Evolutionary conservation across 352 stramenopile genomes (phyloP).

Genomic region (Pythium aquatile): DNA sequence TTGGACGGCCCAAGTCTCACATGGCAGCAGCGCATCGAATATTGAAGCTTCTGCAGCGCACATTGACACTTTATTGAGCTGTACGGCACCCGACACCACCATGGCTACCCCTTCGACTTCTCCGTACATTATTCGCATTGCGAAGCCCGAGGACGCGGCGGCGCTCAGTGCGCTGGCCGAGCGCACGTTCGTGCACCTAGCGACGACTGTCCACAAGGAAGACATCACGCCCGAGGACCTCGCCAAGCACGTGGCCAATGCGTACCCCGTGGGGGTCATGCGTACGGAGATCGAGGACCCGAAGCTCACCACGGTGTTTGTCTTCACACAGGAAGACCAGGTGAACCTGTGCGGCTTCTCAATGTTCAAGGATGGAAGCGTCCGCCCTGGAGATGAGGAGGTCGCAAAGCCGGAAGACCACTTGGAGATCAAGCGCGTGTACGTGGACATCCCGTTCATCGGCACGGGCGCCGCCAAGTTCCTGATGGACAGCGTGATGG

Average conservation of each 20-base stretch:
- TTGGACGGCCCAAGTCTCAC: background rate
- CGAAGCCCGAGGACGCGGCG: constrained; percentile 23
- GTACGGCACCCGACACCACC: background rate
- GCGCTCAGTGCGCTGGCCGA: constrained; percentile 27
- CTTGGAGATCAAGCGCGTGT: constrained; percentile 36
- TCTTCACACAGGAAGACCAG: constrained; percentile 19
- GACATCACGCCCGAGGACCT: constrained; percentile 28
- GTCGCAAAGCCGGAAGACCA: constrained; percentile 14
- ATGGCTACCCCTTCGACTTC: background rate
- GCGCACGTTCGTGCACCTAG: constrained; percentile 31
- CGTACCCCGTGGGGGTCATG: constrained; percentile 26
- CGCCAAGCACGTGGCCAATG: constrained; percentile 8
- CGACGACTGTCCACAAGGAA: constrained; percentile 6
- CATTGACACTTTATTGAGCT: too few species aligned
- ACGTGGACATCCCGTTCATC: constrained; percentile 31
- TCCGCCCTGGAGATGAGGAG: constrained; percentile 31
- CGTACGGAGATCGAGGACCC: constrained; percentile 26
- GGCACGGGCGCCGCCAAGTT: constrained; percentile 28
- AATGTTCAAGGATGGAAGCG: constrained; percentile 28
- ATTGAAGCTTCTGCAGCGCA: background rate
- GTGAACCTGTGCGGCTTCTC: constrained; percentile 23
- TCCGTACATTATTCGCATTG: constrained; percentile 13
- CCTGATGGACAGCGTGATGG: constrained; percentile 32
- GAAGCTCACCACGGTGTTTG: constrained; percentile 24
- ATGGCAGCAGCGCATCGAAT: background rate